Evolutionary conservation across 1,284 basidiomycete genomes (phyloP), one percentile per base, ranked within the genome.

Genomic region (Apiotrichum siamense): DNA sequence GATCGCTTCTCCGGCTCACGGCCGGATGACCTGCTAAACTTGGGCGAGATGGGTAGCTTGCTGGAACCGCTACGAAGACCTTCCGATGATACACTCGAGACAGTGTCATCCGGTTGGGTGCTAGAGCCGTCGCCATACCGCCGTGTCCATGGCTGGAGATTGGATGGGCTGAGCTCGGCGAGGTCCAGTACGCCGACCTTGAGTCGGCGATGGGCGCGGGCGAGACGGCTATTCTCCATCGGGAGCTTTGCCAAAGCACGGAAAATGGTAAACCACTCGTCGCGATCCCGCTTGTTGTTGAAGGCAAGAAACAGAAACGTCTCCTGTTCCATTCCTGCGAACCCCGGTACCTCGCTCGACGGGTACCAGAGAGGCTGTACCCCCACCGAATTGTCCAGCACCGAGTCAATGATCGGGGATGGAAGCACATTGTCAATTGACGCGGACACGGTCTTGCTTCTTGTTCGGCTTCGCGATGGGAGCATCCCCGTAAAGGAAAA

Each of bases 101-200:
- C 11, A 20, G 18, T 31, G 10, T 26, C 29, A 24, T 45, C 31
- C 4, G 23, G 21, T 25, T 26, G 44, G 4, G 44, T 45, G 24
- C 44, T 47, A 2, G 43, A 47, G 4, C 37, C 43, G 4, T 47
- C 52, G n/a, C 46, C 52, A 33, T 47, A 41, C 12, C 36, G 38
- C 25, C 35, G 18, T 18, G 44, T 45, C 44, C 44, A 37, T 10
- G 44, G 44, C 18, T 45, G 35, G 29, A 43, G 41, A 18, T 32
- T 43, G 7, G 41, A 4, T 15, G 36, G 23, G 17, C 23, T 36
- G 4, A 29, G 26, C 44, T 66, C 64, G 7, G 59, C 52, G 10
- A 65, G 42, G 48, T 66, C 64, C 10, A 64, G 47, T 0, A 66
- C 44, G 25, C 43, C 40, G 7, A 66, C 27, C n/a, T 57, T 53